These are phyloP conservation scores for Petunia secreta DNA, from an alignment of 257 asterid genomes.

Conservation along the genomic window DNA sequence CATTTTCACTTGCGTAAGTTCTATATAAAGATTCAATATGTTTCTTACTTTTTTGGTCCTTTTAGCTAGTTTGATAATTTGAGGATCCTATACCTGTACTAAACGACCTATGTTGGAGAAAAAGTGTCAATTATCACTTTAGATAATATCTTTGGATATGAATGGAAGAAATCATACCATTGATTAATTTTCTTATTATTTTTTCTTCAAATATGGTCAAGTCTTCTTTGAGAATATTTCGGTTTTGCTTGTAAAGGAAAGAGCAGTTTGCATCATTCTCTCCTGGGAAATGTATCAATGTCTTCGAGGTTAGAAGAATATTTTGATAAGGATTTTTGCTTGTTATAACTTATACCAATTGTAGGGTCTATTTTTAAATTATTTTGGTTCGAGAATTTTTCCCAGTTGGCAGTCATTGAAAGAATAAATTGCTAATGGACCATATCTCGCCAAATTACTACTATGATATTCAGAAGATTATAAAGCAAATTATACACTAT, in stretches of 20 bases:
- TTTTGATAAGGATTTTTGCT: constrained; percentile 23
- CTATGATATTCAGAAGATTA: background rate
- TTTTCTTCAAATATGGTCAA: constrained; percentile 27
- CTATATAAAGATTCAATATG: constrained; percentile 44
- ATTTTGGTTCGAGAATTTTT: constrained; percentile 21
- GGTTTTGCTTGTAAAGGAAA: constrained; percentile 6
- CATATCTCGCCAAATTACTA: background rate
- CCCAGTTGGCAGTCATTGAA: constrained; percentile 22
- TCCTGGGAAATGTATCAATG: constrained; percentile 23
- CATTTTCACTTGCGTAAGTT: constrained; percentile 32
- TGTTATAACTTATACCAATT: constrained; percentile 2
- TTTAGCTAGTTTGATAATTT: constrained; percentile 25
- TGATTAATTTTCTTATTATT: constrained; percentile 20
- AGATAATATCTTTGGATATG: constrained; percentile 29
- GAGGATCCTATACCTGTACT: constrained; percentile 26
- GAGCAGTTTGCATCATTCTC: constrained; percentile 31
- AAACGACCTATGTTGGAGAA: constrained; percentile 11
- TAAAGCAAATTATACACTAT: background rate
- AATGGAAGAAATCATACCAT: constrained; percentile 24
- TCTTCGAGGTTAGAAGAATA: constrained; percentile 29
- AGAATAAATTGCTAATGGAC: constrained; percentile 23
- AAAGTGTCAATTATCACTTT: constrained; percentile 28
- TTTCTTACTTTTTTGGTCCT: constrained; percentile 36
- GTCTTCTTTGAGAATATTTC: constrained; percentile 24
- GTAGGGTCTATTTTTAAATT: constrained; percentile 8